Evolutionary conservation across 306 rosid species (phyloP).

Genomic region (Coriaria nepalensis): DNA sequence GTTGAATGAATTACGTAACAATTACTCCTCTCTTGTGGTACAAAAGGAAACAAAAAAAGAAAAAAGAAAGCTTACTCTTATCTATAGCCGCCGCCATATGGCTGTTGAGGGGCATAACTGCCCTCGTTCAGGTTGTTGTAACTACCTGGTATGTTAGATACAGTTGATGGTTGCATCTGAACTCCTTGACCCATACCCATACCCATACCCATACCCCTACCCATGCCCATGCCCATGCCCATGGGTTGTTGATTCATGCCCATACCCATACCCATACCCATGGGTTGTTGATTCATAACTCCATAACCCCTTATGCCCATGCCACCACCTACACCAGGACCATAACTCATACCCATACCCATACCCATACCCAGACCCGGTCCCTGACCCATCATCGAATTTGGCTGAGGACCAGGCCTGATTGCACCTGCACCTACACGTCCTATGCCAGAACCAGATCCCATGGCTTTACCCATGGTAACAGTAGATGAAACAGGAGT

Average conservation of each 20-base stretch:
- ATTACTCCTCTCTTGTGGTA: no score
- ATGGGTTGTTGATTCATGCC: constrained; percentile 4
- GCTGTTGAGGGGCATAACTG: no score
- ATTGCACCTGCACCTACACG: constrained; percentile 66
- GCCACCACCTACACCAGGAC: constrained; percentile 24
- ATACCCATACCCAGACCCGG: constrained; percentile 38
- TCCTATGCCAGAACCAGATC: constrained; percentile 92
- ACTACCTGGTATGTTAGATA: constrained; percentile 1
- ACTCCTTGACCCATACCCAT: constrained; percentile 46
- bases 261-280: constrained; percentile 5
- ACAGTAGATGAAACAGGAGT: constrained; percentile 55
- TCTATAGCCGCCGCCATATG: no score
- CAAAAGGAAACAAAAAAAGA: no score
- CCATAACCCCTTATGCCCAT: constrained; percentile 41
- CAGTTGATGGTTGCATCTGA: constrained; percentile 51
- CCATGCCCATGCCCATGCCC: constrained; percentile 2
- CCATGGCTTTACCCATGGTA: constrained; percentile 98
- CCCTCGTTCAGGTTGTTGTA: no score
- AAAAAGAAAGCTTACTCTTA: no score
- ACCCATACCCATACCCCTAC: constrained; percentile 1
- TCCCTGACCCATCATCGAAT: constrained; percentile 49
- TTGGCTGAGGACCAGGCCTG: constrained; percentile 29
- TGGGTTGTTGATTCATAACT: constrained; percentile 16
- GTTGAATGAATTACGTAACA: no score
- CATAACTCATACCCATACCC: constrained; percentile 31